Conservation (phyloP, 1,284 basidiomycete species). For the Amylostereum areolatum region DNA sequence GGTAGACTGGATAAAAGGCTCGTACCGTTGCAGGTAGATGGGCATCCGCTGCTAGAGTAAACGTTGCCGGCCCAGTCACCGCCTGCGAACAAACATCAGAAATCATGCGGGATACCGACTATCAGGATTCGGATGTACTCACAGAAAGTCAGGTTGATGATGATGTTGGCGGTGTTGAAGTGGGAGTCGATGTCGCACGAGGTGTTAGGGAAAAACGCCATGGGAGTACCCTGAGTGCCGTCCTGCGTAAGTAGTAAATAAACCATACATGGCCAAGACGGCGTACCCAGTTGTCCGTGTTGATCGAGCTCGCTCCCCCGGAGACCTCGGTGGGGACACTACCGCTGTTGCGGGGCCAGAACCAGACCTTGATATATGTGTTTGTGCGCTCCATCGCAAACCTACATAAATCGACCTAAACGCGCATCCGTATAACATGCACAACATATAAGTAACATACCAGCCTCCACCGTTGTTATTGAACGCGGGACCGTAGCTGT, state of each 20-base stretch:
- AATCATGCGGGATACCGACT: constrained; percentile 10
- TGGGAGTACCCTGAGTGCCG: constrained; percentile 37
- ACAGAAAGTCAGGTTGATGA: constrained; percentile 42
- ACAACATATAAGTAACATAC: no score
- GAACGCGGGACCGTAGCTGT: constrained; percentile 56
- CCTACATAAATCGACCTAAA: no score
- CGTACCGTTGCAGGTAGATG: constrained; percentile 39
- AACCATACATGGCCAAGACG: not conserved
- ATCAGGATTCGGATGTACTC: constrained; percentile 14
- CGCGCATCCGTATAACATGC: no score
- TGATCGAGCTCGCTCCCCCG: constrained; percentile 31
- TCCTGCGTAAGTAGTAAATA: not conserved
- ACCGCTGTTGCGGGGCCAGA: constrained; percentile 15
- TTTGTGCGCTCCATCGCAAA: not conserved
- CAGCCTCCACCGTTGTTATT: constrained; percentile 60
- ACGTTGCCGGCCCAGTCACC: constrained; percentile 46
- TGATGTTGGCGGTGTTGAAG: constrained; percentile 45
- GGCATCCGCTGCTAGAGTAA: constrained; percentile 35
- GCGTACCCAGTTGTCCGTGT: constrained; percentile 44
- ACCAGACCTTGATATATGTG: not conserved
- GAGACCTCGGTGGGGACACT: constrained; percentile 41
- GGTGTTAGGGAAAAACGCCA: constrained; percentile 42
- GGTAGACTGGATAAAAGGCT: constrained; percentile 6
- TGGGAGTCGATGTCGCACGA: constrained; percentile 35
- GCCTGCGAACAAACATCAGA: constrained; percentile 27